Evolutionary conservation across 495 filamentous ascomycete genomes (phyloP).

Genomic region (Podospora comata): DNA sequence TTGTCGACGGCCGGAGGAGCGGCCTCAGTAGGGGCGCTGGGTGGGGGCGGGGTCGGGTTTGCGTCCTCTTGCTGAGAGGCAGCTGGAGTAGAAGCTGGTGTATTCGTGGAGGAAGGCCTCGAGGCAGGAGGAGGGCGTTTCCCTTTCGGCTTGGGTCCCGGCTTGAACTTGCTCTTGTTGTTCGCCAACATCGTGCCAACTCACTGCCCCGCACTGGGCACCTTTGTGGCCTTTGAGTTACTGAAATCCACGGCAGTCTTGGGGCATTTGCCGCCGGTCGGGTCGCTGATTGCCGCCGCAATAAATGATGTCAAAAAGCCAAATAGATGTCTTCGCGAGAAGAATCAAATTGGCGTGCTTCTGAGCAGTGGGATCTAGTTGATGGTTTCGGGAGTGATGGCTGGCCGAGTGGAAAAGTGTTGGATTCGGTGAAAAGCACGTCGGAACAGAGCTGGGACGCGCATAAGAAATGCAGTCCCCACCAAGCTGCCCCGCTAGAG

Average conservation of each 20-base stretch:
- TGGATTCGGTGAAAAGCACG: neutral
- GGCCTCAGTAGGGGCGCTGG: neutral
- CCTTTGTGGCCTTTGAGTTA: neutral
- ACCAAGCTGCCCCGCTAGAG: slow-evolving; percentile 12
- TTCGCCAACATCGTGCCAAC: slow-evolving; percentile 45
- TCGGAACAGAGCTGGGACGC: neutral
- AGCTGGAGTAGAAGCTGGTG: slow-evolving; percentile 1
- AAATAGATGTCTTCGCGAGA: neutral
- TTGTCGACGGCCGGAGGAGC: neutral
- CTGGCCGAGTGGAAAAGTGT: neutral
- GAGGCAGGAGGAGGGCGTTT: neutral
- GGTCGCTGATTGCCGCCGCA: neutral
- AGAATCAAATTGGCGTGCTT: neutral
- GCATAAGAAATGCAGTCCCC: neutral
- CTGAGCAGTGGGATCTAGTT: neutral
- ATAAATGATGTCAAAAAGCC: neutral
- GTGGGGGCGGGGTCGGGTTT: slow-evolving; percentile 4
- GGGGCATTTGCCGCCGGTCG: no score
- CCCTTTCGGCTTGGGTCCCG: slow-evolving; percentile 23
- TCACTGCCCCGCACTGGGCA: slow-evolving; percentile 13
- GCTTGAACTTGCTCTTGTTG: slow-evolving; percentile 46
- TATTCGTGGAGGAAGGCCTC: neutral
- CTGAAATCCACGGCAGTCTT: neutral
- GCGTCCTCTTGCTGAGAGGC: slow-evolving; percentile 1
- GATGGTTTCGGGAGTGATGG: neutral